Conservation (phyloP, 257 asterid genomes). For the Solanum tarapatanum region DNA sequence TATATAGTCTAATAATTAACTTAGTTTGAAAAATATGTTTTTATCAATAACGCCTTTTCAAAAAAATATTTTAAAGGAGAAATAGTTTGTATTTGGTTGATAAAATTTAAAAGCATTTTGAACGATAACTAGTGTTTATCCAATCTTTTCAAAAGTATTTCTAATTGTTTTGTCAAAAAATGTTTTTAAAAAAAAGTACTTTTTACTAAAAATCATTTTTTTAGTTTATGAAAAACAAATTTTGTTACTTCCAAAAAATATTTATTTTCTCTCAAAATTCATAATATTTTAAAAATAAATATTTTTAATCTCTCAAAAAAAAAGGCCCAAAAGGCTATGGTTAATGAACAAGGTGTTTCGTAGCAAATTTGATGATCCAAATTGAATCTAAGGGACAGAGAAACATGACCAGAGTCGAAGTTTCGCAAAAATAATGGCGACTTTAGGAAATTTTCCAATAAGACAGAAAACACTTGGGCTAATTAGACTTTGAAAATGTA, state of each 20-base stretch:
- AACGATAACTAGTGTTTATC: background rate
- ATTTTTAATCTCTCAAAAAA: background rate
- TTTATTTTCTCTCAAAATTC: background rate
- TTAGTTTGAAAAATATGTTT: background rate
- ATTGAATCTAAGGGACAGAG: background rate
- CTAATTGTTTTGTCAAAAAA: background rate
- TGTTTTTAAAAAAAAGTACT: background rate
- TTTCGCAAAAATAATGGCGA: background rate
- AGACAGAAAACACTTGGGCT: background rate
- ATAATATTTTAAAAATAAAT: background rate
- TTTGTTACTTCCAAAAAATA: background rate
- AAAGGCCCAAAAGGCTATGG: background rate
- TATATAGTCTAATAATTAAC: background rate
- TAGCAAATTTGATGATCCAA: background rate
- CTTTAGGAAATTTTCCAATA: background rate
- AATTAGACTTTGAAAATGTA: background rate
- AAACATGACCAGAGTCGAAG: background rate
- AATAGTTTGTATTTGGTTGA: background rate
- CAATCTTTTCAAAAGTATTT: background rate
- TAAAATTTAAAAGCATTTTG: background rate
- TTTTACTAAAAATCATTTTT: background rate
- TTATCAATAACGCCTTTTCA: background rate
- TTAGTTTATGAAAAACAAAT: background rate
- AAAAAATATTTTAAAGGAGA: background rate
- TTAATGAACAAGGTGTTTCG: background rate